Base-by-base conservation (phyloP, 2,329 filamentous ascomycete species). In the Aspergillus fischeri region DNA sequence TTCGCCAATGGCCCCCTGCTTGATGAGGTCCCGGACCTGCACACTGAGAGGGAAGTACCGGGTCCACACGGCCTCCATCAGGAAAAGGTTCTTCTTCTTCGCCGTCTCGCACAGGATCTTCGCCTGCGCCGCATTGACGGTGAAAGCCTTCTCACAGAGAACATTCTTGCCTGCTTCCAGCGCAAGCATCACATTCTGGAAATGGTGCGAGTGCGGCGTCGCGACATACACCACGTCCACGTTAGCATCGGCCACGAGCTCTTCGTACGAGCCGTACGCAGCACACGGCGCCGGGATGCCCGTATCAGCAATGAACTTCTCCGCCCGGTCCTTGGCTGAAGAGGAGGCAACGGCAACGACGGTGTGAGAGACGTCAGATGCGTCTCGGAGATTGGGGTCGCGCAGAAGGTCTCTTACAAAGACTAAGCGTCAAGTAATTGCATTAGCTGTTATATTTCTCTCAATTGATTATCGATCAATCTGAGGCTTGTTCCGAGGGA, bases 51-150 rank as follows among this genome's bases (percentile, higher is more conserved):
- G 92, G 77, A 96, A 94, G 77, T 88, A 94, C 58, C 92, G 82
- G 38, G 91, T 95, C 92, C 91, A 96, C 21, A 95, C 90, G 47
- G 90, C 90, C 76, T 93, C 90, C 89, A 92, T 92, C 60, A 93
- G 76, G 80, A 89, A 88, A 71, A 91, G 70, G 59, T 84, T 83
- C 80, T 91, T 93, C 68, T 84, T 81, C 71, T 79, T 83, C 6
- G 92, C 92, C 58, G 84, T 86, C 60, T 87, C 84, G 52, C 87
- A 83, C 27, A 96, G 81, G 71, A 86, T 86, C 74, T 84, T 85
- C 25, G 89, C 80, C 76, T 96, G 92, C 9, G 85, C 80, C 2
- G 89, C 91, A 62, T 88, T 96, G 61, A 93, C 89, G 1, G 91
- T 95, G 67, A 96, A 87, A 0, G 92, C 85, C 80, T 96, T 96